phyloP scores from a whole-genome alignment of 768 basidiomycete genomes.

The Gymnopilus junonius region DNA sequence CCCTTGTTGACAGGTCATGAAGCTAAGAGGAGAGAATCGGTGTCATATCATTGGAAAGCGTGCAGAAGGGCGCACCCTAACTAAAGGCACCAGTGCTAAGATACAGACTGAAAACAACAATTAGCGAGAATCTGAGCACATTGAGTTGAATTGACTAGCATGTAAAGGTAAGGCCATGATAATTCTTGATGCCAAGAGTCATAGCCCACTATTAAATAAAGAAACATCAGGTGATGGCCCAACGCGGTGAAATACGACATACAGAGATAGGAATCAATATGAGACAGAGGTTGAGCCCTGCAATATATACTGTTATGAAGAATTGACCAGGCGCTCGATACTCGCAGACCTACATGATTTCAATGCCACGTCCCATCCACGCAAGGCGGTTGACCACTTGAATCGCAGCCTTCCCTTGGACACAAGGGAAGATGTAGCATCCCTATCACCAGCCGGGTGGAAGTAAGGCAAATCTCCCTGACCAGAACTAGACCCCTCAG shows the following conservation, averaged over 20 bases:
- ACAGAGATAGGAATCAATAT: slow-evolving; percentile 73
- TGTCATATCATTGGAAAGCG: neutral
- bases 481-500: slow-evolving; percentile 10
- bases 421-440: neutral
- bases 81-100: slow-evolving; percentile 77
- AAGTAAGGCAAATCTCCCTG: slow-evolving; percentile 24
- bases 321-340: neutral
- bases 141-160: slow-evolving; percentile 44
- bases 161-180: slow-evolving; percentile 61
- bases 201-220: slow-evolving; percentile 56
- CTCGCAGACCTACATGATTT: slow-evolving; percentile 28
- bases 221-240: neutral
- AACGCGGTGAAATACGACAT: slow-evolving; percentile 25
- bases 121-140: neutral
- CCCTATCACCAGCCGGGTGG: slow-evolving; percentile 13
- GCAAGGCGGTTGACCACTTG: slow-evolving; percentile 15
- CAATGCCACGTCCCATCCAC: slow-evolving; percentile 31
- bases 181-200: slow-evolving; percentile 48
- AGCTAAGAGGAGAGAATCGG: slow-evolving; percentile 44
- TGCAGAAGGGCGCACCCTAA: slow-evolving; percentile 52
- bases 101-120: slow-evolving; percentile 56
- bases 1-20: slow-evolving; percentile 76
- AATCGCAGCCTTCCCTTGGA: slow-evolving; percentile 1
- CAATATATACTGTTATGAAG: neutral
- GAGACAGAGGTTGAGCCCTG: slow-evolving; percentile 75